Evolutionary conservation across 345 rosid genomes (phyloP), one percentile per base, ranked within the genome.

Genomic region (Adansonia digitata): DNA sequence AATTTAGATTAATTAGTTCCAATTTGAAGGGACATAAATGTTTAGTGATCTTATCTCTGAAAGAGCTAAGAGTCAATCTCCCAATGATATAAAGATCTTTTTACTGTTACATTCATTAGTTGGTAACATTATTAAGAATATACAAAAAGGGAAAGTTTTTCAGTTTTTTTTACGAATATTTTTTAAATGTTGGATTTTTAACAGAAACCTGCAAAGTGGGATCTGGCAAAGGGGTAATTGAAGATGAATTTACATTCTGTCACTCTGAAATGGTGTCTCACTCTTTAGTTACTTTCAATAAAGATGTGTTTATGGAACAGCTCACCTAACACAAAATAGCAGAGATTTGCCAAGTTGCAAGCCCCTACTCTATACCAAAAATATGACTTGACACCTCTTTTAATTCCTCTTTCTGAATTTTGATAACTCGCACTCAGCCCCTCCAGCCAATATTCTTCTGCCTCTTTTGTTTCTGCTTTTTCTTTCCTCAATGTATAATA

Each of bases 271-370:
- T 64, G 81, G 77, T 68, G 77, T 34, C 75, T 77, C 55, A 61
- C 63, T 76, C 86, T 83, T 85, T 78, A 78, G 39, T 84, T 76
- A 74, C 85, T 86, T 86, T 81, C 80, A 78, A 84, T 86, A 84
- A 86, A 86, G 90, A 84, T 77, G 79, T 9, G 76, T 53, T 49
- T 40, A 77, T 69, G 42, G 67, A 78, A 77, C 63, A 78, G 76
- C 85, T 79, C 83, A 76, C 42, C 82, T 75, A 75, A 75, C 73
- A 69, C 49, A n/a, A 27, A 14, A 34, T 12, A 69, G 27, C 73
- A 49, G 14, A 18, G 27, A 59, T 13, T 27, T 48, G 27, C 72
- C 48, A 49, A 17, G 37, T 17, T 48, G 22, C 57, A 63, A 37
- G 52, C 49, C 52, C 67, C 57, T 46, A 69, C 56, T 48, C 72